Evolutionary conservation across 495 filamentous ascomycete genomes (phyloP), one percentile per base, ranked within the genome.

Genomic region (Beverwykella pulmonaria): DNA sequence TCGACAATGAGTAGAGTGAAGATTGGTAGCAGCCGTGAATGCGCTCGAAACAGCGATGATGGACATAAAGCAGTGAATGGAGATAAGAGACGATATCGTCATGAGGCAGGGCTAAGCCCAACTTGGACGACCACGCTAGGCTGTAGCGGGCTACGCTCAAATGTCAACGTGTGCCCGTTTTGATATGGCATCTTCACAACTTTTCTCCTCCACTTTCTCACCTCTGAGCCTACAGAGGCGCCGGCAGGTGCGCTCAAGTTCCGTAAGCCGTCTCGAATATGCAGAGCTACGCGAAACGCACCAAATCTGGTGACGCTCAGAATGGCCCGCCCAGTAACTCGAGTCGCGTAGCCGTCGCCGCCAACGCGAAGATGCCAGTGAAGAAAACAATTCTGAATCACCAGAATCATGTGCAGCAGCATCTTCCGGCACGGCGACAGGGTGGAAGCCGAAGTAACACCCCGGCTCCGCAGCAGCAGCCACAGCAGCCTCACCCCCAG

Each of bases 61-160:
- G 36, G 53, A 26, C 26, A 54, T 56, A 47, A 56, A 59, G 23
- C 25, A 27, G 20, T 59, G 56, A 49, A 30, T 44, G 50, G 52
- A 46, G 23, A 36, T 54, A 39, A 59, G 53, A 20, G 8, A 6
- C 47, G 47, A 56, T 69, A 64, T 62, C 66, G 60, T 69, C 60
- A 69, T 69, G 1, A 44, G 2, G 2, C 17, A 36, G 29, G 6
- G 26, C 58, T 50, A 50, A 26, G 1, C 25, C 27, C 17, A 52
- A 34, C 23, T 19, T 9, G 17, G 17, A 44, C 6, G 2, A n/a
- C 6, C 6, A n/a, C 39, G 2, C 39, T 44, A 44, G 39, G 8
- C 39, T 2, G 3, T 44, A 44, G 6, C 15, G 17, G 25, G 58
- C n/a, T 36, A 50, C n/a, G 19, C 22, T 5, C 10, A 23, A 47